Conservation (phyloP, 257 asterid genomes). For the Thymus quinquecostatus region DNA sequence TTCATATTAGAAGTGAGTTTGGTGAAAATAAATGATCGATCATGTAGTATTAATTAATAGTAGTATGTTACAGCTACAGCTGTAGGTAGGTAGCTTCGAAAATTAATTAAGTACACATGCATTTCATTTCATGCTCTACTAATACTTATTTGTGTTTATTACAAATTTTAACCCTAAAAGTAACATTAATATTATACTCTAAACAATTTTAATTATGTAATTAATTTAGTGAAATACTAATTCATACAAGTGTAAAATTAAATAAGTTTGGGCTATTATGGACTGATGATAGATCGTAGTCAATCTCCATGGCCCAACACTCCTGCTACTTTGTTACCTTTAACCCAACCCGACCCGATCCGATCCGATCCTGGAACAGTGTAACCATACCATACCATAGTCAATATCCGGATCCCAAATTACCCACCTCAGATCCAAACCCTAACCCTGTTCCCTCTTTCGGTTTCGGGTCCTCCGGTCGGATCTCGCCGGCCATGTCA, state of each 20-base stretch:
- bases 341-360: not conserved
- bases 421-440: slow-evolving; percentile 46
- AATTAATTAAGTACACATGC: not conserved
- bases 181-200: no score
- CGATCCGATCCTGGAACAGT: slow-evolving; percentile 40
- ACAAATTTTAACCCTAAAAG: no score
- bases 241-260: no score
- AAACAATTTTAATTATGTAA: no score
- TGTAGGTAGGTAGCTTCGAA: not conserved
- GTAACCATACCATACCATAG: slow-evolving; percentile 9
- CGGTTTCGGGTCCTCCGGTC: slow-evolving; percentile 68
- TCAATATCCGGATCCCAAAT: slow-evolving; percentile 31
- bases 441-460: slow-evolving; percentile 43
- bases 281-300: no score
- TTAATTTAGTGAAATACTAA: no score
- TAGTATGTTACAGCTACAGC: not conserved
- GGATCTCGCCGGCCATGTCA: slow-evolving; percentile 42
- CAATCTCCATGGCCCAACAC: no score
- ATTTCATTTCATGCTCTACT: not conserved
- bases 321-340: no score
- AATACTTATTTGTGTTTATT: no score
- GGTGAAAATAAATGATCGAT: not conserved
- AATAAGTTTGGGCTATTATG: no score
- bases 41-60: not conserved
- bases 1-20: not conserved